Percentiles rank a stretch among this genome's conserved stretches.
phyloP scores from a whole-genome alignment of 108 stramenopile genomes.

The Phaeodactylum tricornutum region DNA sequence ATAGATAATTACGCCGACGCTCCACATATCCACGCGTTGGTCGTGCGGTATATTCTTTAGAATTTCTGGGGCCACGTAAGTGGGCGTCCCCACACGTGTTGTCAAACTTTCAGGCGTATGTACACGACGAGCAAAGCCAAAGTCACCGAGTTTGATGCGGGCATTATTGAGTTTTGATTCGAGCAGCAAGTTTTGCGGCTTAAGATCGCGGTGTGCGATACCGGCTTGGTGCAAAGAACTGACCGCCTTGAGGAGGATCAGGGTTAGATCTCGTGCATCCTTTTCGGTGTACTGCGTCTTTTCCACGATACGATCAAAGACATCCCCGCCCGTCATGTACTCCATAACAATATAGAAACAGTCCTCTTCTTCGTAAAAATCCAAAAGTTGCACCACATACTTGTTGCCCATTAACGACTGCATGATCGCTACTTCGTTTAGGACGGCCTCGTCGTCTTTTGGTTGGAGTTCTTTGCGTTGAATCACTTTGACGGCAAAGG shows the following conservation, averaged over 20 bases:
- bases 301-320: conserved; percentile 89
- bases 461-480: conserved; percentile 20
- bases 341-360: conserved; percentile 89
- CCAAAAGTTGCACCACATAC: conserved; percentile 72
- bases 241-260: conserved; percentile 62
- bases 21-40: conserved; percentile 89
- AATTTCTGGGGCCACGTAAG: conserved; percentile 54
- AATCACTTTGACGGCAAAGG: conserved; percentile 64
- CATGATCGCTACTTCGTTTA: conserved; percentile 68
- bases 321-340: conserved; percentile 86
- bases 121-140: conserved; percentile 85
- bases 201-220: conserved; percentile 90
- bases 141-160: conserved; percentile 87
- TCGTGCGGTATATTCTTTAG: conserved; percentile 56
- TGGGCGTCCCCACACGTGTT: conserved; percentile 77
- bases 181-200: conserved; percentile 91
- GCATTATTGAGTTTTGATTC: conserved; percentile 51
- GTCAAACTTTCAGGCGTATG: conserved; percentile 70
- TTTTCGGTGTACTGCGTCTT: conserved; percentile 84
- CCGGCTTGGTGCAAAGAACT: conserved; percentile 65
- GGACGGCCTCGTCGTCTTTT: conserved; percentile 43
- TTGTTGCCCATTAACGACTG: conserved; percentile 28
- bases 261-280: conserved; percentile 83
- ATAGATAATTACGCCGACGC: conserved; percentile 85
- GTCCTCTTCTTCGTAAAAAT: conserved; percentile 83